Evolutionary conservation across 805 yeast genomes (phyloP).

Genomic region (Myxozyma vanderwaltii): DNA sequence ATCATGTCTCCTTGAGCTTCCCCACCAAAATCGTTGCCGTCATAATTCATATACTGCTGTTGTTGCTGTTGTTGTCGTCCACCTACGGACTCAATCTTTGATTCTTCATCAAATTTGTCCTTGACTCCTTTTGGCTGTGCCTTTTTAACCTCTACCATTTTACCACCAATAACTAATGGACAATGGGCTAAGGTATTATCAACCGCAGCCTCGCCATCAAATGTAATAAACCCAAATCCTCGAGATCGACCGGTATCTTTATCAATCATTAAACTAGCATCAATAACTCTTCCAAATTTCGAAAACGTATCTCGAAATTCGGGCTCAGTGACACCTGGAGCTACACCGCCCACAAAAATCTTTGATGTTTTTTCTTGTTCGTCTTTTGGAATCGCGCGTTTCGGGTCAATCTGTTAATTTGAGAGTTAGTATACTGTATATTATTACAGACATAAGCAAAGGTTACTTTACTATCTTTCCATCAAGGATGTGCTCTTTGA

Average conservation of each 20-base stretch:
- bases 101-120: constrained; percentile 6
- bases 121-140: constrained; percentile 46
- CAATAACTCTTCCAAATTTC: constrained; percentile 86
- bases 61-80: constrained; percentile 21
- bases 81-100: constrained; percentile 10
- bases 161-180: constrained; percentile 81
- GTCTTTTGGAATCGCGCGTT: constrained; percentile 95
- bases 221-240: constrained; percentile 96
- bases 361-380: constrained; percentile 97
- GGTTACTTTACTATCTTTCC: constrained; percentile 65
- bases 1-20: constrained; percentile 16
- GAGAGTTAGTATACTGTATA: no score
- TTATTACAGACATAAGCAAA: not conserved
- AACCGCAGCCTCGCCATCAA: constrained; percentile 91
- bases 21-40: constrained; percentile 23
- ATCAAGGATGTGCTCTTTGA: constrained; percentile 83
- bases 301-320: constrained; percentile 86
- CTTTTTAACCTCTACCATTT: constrained; percentile 48
- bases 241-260: constrained; percentile 96
- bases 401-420: constrained; percentile 71
- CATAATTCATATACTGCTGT: constrained; percentile 21
- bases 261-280: constrained; percentile 95
- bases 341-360: constrained; percentile 96
- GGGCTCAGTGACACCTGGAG: constrained; percentile 86
- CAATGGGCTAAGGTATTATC: constrained; percentile 82